These are phyloP conservation scores for Apiospora sp. DNA, from an alignment of 2,329 filamentous ascomycete species.

Conservation along the genomic window DNA sequence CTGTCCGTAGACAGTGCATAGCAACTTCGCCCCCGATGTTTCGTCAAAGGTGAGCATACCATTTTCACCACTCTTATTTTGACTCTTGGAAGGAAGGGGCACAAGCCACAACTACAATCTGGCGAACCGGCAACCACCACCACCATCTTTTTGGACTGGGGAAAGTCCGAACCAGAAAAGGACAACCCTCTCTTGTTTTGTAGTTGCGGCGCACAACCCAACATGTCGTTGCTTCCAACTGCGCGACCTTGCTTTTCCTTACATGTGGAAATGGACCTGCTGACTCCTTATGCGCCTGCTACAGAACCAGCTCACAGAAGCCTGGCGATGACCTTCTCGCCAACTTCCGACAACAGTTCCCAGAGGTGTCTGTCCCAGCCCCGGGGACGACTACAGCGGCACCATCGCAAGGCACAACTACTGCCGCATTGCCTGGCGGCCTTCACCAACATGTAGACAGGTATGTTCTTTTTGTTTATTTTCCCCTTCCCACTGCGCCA, in stretches of 20 bases:
- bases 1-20: slow-evolving; percentile 23
- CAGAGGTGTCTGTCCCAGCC: slow-evolving; percentile 65
- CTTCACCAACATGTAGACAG: slow-evolving; percentile 33
- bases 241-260: neutral
- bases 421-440: slow-evolving; percentile 39
- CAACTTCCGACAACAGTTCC: slow-evolving; percentile 85
- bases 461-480: slow-evolving; percentile 36
- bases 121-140: slow-evolving; percentile 9
- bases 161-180: neutral
- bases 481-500: neutral
- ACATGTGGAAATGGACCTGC: slow-evolving; percentile 19
- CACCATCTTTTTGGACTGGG: neutral
- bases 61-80: neutral
- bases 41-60: slow-evolving; percentile 21
- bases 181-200: neutral
- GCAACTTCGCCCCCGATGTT: slow-evolving; percentile 22
- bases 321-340: slow-evolving; percentile 84
- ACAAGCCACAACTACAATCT: slow-evolving; percentile 11
- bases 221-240: neutral
- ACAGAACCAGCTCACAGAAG: slow-evolving; percentile 81
- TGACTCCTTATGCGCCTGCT: slow-evolving; percentile 28
- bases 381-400: slow-evolving; percentile 54
- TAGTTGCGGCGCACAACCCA: slow-evolving; percentile 12
- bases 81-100: slow-evolving; percentile 2
- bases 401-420: slow-evolving; percentile 46